phyloP scores from a whole-genome alignment of 768 basidiomycete species.

The Termitomyces sp. region DNA sequence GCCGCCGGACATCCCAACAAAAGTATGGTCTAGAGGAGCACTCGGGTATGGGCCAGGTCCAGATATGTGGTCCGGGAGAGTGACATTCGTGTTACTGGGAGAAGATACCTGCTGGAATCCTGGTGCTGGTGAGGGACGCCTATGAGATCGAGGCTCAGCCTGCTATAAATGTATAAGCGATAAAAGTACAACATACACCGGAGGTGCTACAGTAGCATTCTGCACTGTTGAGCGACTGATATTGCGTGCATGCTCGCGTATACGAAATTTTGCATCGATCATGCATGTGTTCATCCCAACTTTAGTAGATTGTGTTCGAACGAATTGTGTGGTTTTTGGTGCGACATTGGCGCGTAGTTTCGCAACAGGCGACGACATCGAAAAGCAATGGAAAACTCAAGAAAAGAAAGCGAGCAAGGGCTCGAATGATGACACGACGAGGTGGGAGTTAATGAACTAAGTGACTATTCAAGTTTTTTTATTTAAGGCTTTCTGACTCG shows the following conservation, averaged over 20 bases:
- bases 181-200: conserved; percentile 41
- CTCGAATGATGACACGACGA: conserved; percentile 7
- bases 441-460: conserved; percentile 4
- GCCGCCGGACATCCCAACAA: conserved; percentile 92
- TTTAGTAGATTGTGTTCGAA: conserved; percentile 50
- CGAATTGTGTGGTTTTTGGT: conserved; percentile 29
- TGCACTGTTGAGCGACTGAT: conserved; percentile 66
- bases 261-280: conserved; percentile 78
- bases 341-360: conserved; percentile 42
- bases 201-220: conserved; percentile 58
- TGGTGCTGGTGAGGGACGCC: conserved; percentile 63
- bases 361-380: conserved; percentile 41
- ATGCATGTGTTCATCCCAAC: conserved; percentile 44
- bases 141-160: conserved; percentile 23
- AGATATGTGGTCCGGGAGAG: conserved; percentile 28
- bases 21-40: conserved; percentile 70
- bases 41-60: conserved; percentile 41
- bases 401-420: conserved; percentile 2
- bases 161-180: conserved; percentile 7
- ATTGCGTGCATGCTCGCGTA: conserved; percentile 71
- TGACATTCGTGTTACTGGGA: conserved; percentile 29
- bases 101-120: conserved; percentile 42
- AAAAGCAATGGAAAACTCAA: conserved; percentile 7
- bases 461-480: conserved; percentile 8
- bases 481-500: conserved; percentile 12